Conservation (phyloP, 129 eudicot species). For the Lonicera japonica region DNA sequence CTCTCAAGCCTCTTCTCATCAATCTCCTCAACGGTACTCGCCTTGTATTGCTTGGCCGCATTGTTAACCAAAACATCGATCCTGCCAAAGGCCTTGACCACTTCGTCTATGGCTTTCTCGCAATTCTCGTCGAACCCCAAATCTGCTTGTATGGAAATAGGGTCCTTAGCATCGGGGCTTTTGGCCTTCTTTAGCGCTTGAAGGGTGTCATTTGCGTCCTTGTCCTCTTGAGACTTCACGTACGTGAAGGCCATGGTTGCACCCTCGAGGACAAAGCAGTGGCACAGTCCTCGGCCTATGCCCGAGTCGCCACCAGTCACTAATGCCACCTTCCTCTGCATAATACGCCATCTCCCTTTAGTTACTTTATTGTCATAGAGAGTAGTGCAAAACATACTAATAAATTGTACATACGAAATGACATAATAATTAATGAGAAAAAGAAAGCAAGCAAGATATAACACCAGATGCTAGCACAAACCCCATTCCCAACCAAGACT, state of each 20-base stretch:
- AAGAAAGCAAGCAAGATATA: no score
- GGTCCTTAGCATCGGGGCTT: conserved; percentile 49
- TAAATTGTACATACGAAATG: neutral
- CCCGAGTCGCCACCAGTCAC: conserved; percentile 95
- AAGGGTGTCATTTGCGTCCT: conserved; percentile 63
- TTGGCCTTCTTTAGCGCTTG: conserved; percentile 37
- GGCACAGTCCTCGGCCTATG: conserved; percentile 69
- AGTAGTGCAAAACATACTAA: no score
- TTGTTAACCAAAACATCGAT: conserved; percentile 75
- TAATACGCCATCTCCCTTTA: neutral
- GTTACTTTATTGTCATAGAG: neutral
- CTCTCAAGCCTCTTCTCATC: conserved; percentile 73
- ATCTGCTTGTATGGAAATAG: conserved; percentile 45
- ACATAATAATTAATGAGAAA: no score
- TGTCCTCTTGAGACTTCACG: conserved; percentile 74
- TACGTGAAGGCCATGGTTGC: conserved; percentile 83
- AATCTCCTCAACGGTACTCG: conserved; percentile 53
- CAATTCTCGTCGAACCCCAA: conserved; percentile 75
- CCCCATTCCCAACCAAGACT: no score
- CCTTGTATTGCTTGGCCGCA: conserved; percentile 68
- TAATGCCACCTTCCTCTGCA: conserved; percentile 79
- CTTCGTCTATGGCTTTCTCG: conserved; percentile 60
- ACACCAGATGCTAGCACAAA: no score
- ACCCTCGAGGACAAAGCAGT: conserved; percentile 61
- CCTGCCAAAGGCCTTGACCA: conserved; percentile 44